phyloP scores from a whole-genome alignment of 305 asterid species.

The Plantago lanceolata region DNA sequence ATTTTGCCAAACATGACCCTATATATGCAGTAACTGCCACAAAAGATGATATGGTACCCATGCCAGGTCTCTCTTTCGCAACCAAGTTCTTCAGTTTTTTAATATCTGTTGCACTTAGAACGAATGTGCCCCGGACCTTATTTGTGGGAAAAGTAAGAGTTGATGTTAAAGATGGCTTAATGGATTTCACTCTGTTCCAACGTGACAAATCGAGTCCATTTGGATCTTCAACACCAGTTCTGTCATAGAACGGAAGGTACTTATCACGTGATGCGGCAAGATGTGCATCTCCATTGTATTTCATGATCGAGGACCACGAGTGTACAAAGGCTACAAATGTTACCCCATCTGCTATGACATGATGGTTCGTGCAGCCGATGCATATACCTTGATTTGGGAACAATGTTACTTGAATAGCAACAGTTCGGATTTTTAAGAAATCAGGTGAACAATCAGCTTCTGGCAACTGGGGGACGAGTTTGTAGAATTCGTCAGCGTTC shows the following conservation, averaged over 20 bases:
- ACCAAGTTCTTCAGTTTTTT: slow-evolving; percentile 24
- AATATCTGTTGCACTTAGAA: not conserved
- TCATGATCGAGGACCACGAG: slow-evolving; percentile 2
- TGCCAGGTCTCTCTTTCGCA: not conserved
- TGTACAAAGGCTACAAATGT: not conserved
- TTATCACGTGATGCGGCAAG: not conserved
- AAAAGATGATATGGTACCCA: slow-evolving; percentile 20
- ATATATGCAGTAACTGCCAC: slow-evolving; percentile 13
- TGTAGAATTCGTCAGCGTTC: slow-evolving; percentile 13
- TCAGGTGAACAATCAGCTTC: not conserved
- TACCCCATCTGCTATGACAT: slow-evolving; percentile 5
- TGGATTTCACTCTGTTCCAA: not conserved
- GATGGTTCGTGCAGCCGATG: slow-evolving; percentile 8
- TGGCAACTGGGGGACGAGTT: slow-evolving; percentile 20
- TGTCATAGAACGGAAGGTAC: not conserved
- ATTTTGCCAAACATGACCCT: slow-evolving; percentile 24
- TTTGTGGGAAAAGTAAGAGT: not conserved
- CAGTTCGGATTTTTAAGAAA: not conserved
- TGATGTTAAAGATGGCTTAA: not conserved
- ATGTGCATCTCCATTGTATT: not conserved
- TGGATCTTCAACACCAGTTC: not conserved
- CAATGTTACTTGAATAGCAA: slow-evolving; percentile 11
- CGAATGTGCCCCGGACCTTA: slow-evolving; percentile 25
- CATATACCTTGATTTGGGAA: slow-evolving; percentile 8
- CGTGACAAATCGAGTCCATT: not conserved